A percentile compares a stretch with the other conserved stretches of the same genome.
Conservation (phyloP, 192 early-diverging fungal genomes). For the Podila horticola region DNA sequence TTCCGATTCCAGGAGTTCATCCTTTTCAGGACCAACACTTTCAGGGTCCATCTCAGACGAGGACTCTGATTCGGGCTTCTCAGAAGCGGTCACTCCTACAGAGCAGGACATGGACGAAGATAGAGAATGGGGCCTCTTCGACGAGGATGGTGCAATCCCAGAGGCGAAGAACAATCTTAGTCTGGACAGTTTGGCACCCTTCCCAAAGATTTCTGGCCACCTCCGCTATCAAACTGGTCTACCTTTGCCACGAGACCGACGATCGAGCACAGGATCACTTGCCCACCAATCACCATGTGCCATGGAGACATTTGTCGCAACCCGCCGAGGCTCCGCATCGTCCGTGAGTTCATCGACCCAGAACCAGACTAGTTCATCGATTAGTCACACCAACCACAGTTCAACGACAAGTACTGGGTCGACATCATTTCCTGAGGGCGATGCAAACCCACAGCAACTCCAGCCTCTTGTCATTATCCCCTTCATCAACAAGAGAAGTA, state of each 20-base stretch:
- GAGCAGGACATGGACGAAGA: conserved; percentile 46
- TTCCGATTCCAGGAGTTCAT: conserved; percentile 11
- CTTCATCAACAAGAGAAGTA: conserved; percentile 42
- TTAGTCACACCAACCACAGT: background rate
- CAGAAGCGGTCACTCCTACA: conserved; percentile 10
- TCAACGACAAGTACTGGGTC: background rate
- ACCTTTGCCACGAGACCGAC: conserved; percentile 33
- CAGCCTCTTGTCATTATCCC: conserved; percentile 32
- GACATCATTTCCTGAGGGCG: conserved; percentile 12
- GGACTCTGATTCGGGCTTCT: conserved; percentile 30
- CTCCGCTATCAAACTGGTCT: background rate
- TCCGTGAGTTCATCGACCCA: conserved; percentile 15
- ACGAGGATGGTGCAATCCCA: conserved; percentile 21
- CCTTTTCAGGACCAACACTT: background rate
- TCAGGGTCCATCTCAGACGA: conserved; percentile 15
- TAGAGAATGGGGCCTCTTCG: conserved; percentile 40
- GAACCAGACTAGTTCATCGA: background rate
- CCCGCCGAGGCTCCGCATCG: conserved; percentile 40
- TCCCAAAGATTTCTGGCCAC: background rate
- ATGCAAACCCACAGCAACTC: conserved; percentile 24
- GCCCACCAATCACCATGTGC: conserved; percentile 25
- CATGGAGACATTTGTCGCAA: conserved; percentile 45
- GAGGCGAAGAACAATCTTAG: background rate
- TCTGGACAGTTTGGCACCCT: background rate
- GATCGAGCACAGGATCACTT: conserved; percentile 45